phyloP scores from a whole-genome alignment of 352 stramenopile genomes.

The Pythium angustatum region DNA sequence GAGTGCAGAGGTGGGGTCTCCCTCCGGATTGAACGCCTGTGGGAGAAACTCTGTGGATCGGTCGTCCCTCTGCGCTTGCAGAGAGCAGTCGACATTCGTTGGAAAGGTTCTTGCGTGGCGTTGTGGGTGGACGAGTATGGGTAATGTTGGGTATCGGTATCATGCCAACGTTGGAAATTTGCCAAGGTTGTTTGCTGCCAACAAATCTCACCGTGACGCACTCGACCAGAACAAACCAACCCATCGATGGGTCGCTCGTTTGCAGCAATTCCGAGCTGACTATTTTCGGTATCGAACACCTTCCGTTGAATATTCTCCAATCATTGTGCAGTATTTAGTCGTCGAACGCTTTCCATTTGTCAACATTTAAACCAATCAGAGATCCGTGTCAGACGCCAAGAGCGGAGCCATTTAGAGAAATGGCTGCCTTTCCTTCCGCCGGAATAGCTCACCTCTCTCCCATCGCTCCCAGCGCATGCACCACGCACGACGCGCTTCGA shows the following conservation, averaged over 20 bases:
- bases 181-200: neutral
- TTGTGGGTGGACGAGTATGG: neutral
- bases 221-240: neutral
- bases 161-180: neutral
- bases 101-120: neutral
- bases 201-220: neutral
- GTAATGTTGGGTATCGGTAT: neutral
- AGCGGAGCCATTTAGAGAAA: constrained; percentile 4
- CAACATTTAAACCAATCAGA: neutral
- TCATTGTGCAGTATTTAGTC: neutral
- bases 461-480: neutral
- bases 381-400: neutral
- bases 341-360: neutral
- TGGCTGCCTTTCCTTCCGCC: neutral
- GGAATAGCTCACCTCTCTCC: constrained; percentile 3
- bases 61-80: too few relatives aligned
- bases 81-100: too few relatives aligned
- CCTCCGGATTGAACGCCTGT: too few relatives aligned
- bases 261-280: neutral
- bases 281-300: too few relatives aligned
- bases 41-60: too few relatives aligned
- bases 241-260: neutral
- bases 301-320: neutral
- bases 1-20: too few relatives aligned
- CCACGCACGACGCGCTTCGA: neutral